Percentiles rank a stretch among this genome's conserved stretches.
phyloP scores from a whole-genome alignment of 148 eudicot species.

The Polygonum aviculare region DNA sequence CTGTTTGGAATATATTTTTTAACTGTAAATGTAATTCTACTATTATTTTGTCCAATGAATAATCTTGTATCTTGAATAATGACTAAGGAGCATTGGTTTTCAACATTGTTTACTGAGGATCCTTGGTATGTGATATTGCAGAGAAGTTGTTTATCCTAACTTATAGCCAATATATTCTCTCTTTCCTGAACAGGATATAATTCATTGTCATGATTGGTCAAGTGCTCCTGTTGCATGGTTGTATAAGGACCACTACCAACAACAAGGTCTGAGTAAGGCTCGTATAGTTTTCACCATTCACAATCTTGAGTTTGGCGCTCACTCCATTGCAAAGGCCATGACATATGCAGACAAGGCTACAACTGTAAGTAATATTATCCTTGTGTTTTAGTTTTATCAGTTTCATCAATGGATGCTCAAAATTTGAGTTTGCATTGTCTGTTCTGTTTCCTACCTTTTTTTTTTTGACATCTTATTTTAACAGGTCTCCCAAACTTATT shows the following conservation, averaged over 20 bases:
- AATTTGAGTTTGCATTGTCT: background rate
- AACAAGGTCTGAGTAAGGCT: constrained; percentile 83
- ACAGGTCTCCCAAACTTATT: constrained; percentile 90
- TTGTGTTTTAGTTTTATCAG: background rate
- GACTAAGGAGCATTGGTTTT: background rate
- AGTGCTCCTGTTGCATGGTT: constrained; percentile 99
- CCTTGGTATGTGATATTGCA: background rate
- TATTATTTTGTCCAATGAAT: background rate
- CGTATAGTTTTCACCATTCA: constrained; percentile 95
- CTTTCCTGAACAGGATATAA: constrained; percentile 58
- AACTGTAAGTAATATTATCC: constrained; percentile 40
- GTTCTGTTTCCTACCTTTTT: background rate
- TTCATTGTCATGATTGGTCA: constrained; percentile 99
- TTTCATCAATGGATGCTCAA: too few relatives aligned
- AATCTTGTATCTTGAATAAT: background rate
- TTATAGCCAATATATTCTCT: background rate
- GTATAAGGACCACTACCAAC: constrained; percentile 77
- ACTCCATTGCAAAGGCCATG: constrained; percentile 68
- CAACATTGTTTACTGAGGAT: background rate
- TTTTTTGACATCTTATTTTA: background rate
- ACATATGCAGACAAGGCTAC: constrained; percentile 71
- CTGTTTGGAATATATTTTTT: too few relatives aligned
- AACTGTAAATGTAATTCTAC: background rate
- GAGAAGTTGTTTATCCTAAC: background rate
- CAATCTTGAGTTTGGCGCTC: constrained; percentile 81